A percentile compares a stretch with the other conserved stretches of the same genome.
Conservation (phyloP, 2,329 filamentous ascomycete genomes). For the Diaporthe sp. region DNA sequence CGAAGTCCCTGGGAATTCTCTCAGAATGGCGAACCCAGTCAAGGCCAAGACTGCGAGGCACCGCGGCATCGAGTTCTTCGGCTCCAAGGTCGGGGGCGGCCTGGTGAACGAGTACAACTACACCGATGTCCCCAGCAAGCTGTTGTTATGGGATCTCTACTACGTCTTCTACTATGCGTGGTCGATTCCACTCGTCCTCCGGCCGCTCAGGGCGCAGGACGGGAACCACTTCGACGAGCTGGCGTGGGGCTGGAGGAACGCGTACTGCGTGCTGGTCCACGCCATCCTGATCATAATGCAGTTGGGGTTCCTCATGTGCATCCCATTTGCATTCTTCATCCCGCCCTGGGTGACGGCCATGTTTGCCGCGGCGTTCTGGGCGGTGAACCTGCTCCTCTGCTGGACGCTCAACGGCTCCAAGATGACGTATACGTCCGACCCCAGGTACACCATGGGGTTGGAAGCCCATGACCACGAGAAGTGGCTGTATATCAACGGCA, state of each 20-base stretch:
- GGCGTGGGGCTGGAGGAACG: constrained; percentile 68
- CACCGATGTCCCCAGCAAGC: constrained; percentile 67
- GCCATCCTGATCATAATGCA: constrained; percentile 70
- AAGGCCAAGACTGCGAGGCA: not conserved
- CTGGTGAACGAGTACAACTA: constrained; percentile 72
- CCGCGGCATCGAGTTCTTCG: constrained; percentile 60
- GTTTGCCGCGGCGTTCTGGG: constrained; percentile 59
- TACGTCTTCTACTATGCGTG: constrained; percentile 68
- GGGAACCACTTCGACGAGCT: constrained; percentile 74
- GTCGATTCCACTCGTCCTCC: constrained; percentile 71
- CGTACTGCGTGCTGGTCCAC: constrained; percentile 71
- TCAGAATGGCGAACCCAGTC: not conserved
- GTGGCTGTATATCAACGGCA: constrained; percentile 87
- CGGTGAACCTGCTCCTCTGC: constrained; percentile 66
- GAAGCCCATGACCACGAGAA: constrained; percentile 66
- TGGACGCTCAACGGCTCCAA: constrained; percentile 64
- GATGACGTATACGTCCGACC: constrained; percentile 65
- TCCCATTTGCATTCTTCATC: constrained; percentile 60
- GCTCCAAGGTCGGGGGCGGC: constrained; percentile 69
- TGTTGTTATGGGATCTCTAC: constrained; percentile 65
- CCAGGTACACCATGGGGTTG: constrained; percentile 67
- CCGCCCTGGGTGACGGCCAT: constrained; percentile 62
- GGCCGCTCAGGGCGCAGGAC: constrained; percentile 66
- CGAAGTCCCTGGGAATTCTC: not conserved
- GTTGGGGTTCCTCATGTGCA: constrained; percentile 67